phyloP scores from a whole-genome alignment of 768 basidiomycete genomes.

The Boletus reticulatus region DNA sequence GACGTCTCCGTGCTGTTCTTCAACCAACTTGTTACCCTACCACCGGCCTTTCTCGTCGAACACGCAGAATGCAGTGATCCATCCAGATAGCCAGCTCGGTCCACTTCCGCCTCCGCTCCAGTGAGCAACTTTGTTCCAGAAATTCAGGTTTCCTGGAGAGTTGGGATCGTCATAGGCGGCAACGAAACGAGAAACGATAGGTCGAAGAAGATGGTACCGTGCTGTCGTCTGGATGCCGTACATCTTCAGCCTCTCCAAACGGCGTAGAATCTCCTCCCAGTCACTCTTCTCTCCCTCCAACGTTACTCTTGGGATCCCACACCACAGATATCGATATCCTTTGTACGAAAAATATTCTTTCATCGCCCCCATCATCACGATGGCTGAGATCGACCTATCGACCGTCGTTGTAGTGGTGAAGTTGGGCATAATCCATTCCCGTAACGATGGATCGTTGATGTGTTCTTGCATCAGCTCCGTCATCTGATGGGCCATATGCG shows the following conservation, averaged over 20 bases:
- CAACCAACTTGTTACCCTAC: too few relatives aligned
- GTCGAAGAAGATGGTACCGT: conserved; percentile 28
- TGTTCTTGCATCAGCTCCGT: conserved; percentile 2
- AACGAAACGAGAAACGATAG: conserved; percentile 14
- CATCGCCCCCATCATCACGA: conserved; percentile 33
- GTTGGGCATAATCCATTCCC: neutral
- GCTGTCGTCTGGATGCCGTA: conserved; percentile 27
- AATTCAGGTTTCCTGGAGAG: neutral
- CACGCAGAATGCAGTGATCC: neutral
- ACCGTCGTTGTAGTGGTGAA: conserved; percentile 34
- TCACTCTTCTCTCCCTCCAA: conserved; percentile 28
- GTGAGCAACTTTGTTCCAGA: neutral
- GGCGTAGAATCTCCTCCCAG: conserved; percentile 27
- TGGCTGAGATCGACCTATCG: conserved; percentile 33
- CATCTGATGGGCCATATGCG: conserved; percentile 8
- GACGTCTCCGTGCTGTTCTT: too few relatives aligned
- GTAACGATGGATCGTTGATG: conserved; percentile 21
- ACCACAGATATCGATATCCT: fast-evolving
- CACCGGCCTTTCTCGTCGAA: neutral
- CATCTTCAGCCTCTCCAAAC: conserved; percentile 34
- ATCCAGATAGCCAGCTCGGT: neutral
- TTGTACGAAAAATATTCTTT: conserved; percentile 36
- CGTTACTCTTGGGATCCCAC: conserved; percentile 1
- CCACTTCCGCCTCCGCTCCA: neutral
- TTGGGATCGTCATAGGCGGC: neutral